phyloP scores from a whole-genome alignment of 495 filamentous ascomycete genomes.

The Amphirosellinia nigrospora region DNA sequence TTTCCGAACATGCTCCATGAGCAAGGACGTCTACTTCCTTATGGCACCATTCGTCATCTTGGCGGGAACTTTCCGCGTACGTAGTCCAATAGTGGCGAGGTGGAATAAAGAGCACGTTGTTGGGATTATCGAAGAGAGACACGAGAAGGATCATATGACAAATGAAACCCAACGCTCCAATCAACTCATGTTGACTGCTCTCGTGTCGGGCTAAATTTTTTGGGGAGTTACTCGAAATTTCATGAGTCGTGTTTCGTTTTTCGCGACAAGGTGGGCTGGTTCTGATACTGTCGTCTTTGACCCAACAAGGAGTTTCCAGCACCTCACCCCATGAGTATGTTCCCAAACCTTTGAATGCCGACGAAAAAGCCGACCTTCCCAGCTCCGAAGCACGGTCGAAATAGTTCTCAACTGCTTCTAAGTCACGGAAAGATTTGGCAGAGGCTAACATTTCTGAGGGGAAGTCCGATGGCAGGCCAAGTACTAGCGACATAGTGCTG shows the following conservation, averaged over 20 bases:
- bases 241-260: background rate
- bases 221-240: background rate
- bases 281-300: background rate
- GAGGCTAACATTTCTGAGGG: background rate
- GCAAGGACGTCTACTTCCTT: too few relatives aligned
- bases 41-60: too few relatives aligned
- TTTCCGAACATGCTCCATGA: background rate
- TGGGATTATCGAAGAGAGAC: background rate
- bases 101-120: background rate
- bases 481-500: background rate
- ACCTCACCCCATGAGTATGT: background rate
- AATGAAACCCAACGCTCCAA: background rate
- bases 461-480: background rate
- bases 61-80: too few relatives aligned
- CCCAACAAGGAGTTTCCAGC: background rate
- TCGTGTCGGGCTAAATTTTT: too few relatives aligned
- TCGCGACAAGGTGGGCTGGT: background rate
- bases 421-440: background rate
- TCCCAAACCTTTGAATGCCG: background rate
- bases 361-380: background rate
- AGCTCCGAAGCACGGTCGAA: background rate
- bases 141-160: background rate
- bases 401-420: background rate
- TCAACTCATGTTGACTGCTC: background rate
- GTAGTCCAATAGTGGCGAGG: background rate